These are phyloP conservation scores for Phyllosticta citrichinensis DNA, from an alignment of 2,329 filamentous ascomycete genomes.

Conservation along the genomic window DNA sequence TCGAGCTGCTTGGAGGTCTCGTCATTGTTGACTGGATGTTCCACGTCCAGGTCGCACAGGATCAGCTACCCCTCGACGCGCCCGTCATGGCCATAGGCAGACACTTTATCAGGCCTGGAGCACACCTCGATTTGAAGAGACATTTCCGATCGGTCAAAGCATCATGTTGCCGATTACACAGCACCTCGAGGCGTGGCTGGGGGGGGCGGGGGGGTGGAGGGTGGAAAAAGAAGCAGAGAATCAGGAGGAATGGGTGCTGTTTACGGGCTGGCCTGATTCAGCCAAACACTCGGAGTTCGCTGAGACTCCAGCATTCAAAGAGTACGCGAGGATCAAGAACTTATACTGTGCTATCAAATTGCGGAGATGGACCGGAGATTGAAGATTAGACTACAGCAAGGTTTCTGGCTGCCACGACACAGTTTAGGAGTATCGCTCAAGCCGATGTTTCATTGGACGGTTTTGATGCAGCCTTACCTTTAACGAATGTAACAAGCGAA, in stretches of 20 bases:
- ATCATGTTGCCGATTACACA: slow-evolving; percentile 19
- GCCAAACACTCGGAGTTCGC: slow-evolving; percentile 28
- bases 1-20: slow-evolving; percentile 26
- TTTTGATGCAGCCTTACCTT: neutral
- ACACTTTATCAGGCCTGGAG: slow-evolving; percentile 21
- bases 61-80: slow-evolving; percentile 20
- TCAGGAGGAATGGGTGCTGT: slow-evolving; percentile 34
- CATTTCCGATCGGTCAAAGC: slow-evolving; percentile 21
- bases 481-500: neutral
- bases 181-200: slow-evolving; percentile 22
- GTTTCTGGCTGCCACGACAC: too few relatives aligned
- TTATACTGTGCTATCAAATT: neutral
- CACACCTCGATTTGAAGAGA: slow-evolving; percentile 19
- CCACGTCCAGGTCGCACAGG: slow-evolving; percentile 32
- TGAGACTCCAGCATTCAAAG: slow-evolving; percentile 22
- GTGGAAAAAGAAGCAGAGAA: slow-evolving; percentile 24
- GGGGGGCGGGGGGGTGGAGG: slow-evolving; percentile 31
- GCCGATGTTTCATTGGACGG: neutral
- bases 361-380: too few relatives aligned
- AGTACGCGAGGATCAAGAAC: slow-evolving; percentile 16
- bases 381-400: too few relatives aligned
- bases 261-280: slow-evolving; percentile 30
- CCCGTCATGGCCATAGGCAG: slow-evolving; percentile 25
- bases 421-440: neutral
- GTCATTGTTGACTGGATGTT: slow-evolving; percentile 35